These are phyloP conservation scores for Cryptosporidium meleagridis DNA, from an alignment of 169 alveolate genomes.

Conservation along the genomic window DNA sequence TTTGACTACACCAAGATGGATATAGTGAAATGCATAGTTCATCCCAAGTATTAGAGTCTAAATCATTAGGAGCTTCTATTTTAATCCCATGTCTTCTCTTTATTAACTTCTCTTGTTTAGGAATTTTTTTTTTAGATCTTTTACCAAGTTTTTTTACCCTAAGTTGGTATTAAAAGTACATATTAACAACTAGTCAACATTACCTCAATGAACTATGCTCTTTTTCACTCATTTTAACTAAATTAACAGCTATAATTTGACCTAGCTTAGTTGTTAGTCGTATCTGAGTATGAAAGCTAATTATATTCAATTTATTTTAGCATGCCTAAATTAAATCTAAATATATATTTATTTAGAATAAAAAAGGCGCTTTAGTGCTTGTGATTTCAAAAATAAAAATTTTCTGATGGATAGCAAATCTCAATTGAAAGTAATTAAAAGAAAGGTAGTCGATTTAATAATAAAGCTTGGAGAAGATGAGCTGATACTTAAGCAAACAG, in stretches of 20 bases:
- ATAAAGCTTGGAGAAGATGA: constrained; percentile 38
- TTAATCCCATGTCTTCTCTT: constrained; percentile 22
- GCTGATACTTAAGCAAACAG: constrained; percentile 26
- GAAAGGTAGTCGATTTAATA: constrained; percentile 11
- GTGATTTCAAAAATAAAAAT: neutral
- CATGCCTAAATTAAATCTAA: neutral
- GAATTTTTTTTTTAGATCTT: neutral
- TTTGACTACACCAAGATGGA: constrained; percentile 52
- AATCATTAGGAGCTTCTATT: constrained; percentile 20
- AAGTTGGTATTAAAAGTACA: neutral
- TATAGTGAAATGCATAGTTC: constrained; percentile 12
- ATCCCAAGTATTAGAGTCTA: constrained; percentile 49
- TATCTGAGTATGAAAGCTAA: neutral
- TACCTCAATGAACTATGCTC: neutral
- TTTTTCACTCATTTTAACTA: neutral
- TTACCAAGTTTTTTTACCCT: constrained; percentile 5
- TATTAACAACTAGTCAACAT: neutral
- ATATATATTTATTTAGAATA: neutral
- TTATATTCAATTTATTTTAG: neutral
- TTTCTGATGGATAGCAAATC: constrained; percentile 27
- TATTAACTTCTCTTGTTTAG: neutral
- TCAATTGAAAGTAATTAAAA: constrained; percentile 3
- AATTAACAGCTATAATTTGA: too few relatives aligned
- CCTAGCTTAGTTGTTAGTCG: too few relatives aligned
- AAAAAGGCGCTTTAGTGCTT: constrained; percentile 16